These are phyloP conservation scores for Pedinophyceae sp. DNA, from an alignment of 139 green algal genomes.

Conservation along the genomic window DNA sequence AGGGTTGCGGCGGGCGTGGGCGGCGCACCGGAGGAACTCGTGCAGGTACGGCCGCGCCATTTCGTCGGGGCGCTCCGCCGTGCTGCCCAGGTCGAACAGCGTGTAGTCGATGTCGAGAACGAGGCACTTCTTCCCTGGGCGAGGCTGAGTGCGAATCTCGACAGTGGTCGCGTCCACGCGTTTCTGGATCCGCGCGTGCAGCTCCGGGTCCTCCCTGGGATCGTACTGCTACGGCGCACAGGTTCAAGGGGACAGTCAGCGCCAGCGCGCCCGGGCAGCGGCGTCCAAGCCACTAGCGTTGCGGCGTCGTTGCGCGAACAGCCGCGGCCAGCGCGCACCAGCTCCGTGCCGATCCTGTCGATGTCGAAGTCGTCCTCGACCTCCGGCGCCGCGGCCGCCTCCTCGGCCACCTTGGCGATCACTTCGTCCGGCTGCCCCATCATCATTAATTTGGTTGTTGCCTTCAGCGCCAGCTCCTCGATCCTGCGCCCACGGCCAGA, in stretches of 20 bases:
- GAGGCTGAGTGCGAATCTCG: conserved; percentile 12
- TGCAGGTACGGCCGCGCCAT: conserved; percentile 28
- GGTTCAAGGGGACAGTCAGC: not conserved
- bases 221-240: conserved; percentile 3
- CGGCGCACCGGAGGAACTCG: conserved; percentile 27
- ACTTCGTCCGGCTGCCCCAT: not conserved
- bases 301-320: not conserved
- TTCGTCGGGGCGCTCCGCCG: conserved; percentile 23
- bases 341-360: not conserved
- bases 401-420: not conserved
- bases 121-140: conserved; percentile 21
- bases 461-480: not conserved
- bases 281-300: too few species aligned
- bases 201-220: conserved; percentile 2
- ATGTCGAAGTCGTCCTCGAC: conserved; percentile 11
- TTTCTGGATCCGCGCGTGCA: conserved; percentile 9
- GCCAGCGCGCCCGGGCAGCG: too few species aligned
- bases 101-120: conserved; percentile 45
- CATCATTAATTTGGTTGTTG: not conserved
- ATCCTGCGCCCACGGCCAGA: conserved; percentile 1
- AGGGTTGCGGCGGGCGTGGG: too few species aligned
- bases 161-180: conserved; percentile 7
- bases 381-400: conserved; percentile 1
- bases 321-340: not conserved
- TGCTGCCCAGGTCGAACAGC: conserved; percentile 32